Conservation (phyloP, 345 rosid species). For the Citrus sinensis region DNA sequence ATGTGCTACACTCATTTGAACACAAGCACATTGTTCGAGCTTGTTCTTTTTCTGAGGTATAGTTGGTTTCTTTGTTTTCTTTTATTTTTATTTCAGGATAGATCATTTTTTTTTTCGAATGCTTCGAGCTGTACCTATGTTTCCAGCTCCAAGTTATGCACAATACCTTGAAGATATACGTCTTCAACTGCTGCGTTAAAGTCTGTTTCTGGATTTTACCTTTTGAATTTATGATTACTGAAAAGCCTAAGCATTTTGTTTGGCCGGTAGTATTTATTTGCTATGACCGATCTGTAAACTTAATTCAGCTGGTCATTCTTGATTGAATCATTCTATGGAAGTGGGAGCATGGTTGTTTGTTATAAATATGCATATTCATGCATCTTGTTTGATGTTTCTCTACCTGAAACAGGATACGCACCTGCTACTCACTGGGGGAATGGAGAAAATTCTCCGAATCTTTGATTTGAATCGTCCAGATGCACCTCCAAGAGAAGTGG, state of each 20-base stretch:
- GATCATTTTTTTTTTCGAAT: not conserved
- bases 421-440: constrained; percentile 40
- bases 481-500: constrained; percentile 44
- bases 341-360: not conserved
- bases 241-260: not conserved
- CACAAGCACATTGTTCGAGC: constrained; percentile 50
- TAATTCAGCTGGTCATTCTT: not conserved
- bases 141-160: not conserved
- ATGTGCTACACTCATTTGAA: constrained; percentile 38
- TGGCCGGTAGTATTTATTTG: not conserved
- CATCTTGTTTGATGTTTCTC: not conserved
- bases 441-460: constrained; percentile 41
- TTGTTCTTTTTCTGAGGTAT: constrained; percentile 44
- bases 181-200: not conserved
- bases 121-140: not conserved
- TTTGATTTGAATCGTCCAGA: constrained; percentile 41
- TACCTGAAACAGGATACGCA: constrained; percentile 32
- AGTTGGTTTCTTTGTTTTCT: not conserved
- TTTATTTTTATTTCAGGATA: not conserved
- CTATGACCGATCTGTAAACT: not conserved
- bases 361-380: not conserved
- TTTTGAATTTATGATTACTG: not conserved
- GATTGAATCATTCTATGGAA: not conserved
- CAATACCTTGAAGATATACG: not conserved
- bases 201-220: not conserved